Evolutionary conservation across 768 basidiomycete genomes (phyloP), one percentile per base, ranked within the genome.

Genomic region (Antrodiella citrinella): DNA sequence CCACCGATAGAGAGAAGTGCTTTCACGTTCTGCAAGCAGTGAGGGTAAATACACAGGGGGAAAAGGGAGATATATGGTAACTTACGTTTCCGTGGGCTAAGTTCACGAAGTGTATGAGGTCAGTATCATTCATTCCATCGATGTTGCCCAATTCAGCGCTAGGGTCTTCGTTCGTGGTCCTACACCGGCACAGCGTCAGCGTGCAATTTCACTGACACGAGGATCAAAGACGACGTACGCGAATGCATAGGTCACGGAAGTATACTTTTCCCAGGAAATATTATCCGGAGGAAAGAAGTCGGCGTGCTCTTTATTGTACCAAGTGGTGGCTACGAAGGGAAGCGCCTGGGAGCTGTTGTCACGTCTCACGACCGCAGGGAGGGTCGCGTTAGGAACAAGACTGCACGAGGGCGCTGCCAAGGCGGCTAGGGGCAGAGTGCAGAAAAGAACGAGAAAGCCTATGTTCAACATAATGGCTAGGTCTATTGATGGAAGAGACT

Each of bases 221-320:
- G n/a, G n/a, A n/a, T n/a, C n/a, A n/a, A n/a, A 30, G 20, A 12
- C 19, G 19, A 24, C 73, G 64, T 56, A 72, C 73, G 81, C 85
- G 54, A 87, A 86, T 2, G 86, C 74, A 64, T 84, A 90, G 10
- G 78, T 77, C 54, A 86, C 63, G 48, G 78, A 72, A 2, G 77
- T 86, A 65, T 87, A 89, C 65, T 75, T 76, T 3, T 62, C 60
- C 86, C 86, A 90, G 51, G 70, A 71, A 56, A 90, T 71, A 39
- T 75, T 68, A 20, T 71, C 66, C 22, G 82, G 68, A 0, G 76
- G 68, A 56, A 80, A 82, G 12, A 44, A 51, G 4, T 62, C 65
- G 21, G 75, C 63, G 59, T 84, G 80, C 80, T 80, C 89, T 41
- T 81, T 78, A 24, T 84, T 79, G 57, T 77, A 86, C 82, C 82